Base-by-base conservation (phyloP, 495 filamentous ascomycete species). In the Penicillium desertorum region DNA sequence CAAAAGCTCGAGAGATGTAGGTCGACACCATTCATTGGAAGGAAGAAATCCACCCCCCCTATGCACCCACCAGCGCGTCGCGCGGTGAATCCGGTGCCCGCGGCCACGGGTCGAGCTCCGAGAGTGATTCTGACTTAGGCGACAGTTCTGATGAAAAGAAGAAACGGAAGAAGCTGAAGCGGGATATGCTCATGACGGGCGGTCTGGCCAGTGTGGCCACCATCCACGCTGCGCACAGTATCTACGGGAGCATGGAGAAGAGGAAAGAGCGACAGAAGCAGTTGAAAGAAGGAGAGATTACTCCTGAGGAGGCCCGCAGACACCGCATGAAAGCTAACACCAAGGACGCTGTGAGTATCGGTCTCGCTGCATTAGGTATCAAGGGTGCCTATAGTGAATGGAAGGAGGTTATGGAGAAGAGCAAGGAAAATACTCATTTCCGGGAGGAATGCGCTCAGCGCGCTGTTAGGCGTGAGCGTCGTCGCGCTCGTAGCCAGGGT, bases 191-290 rank as follows among this genome's bases (percentile, higher is more conserved):
- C 66, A 63, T 96, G 58, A 92, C 91, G 46, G 85, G 89, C 45
- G 90, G 91, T 42, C 72, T 96, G 61, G 92, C 92, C 32, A 87
- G 87, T 51, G 87, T 95, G 57, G 92, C 92, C 54, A 94, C 92
- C 37, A 91, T 96, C 59, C 91, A 95, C 73, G 90, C 91, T 45
- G 90, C 87, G 8, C 87, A 95, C 69, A 85, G 80, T 54, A 80
- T 96, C 54, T 89, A 92, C 73, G 79, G 82, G 60, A 88, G 83
- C 64, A 81, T 92, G 76, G 86, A 89, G 70, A 86, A 87, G 62
- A 83, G 88, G 39, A 81, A 91, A 50, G 75, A 85, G 58, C 80
- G 90, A 58, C 79, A 84, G 60, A 82, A 88, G 66, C 81, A 85
- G 51, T 82, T 96, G 20, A 78, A 78, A 34, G 86, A 92, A 61